Percentiles rank a stretch among this genome's conserved stretches.
These are phyloP conservation scores for Sugiyamaella pinicola DNA, from an alignment of 1,139 yeast genomes.

Conservation along the genomic window DNA sequence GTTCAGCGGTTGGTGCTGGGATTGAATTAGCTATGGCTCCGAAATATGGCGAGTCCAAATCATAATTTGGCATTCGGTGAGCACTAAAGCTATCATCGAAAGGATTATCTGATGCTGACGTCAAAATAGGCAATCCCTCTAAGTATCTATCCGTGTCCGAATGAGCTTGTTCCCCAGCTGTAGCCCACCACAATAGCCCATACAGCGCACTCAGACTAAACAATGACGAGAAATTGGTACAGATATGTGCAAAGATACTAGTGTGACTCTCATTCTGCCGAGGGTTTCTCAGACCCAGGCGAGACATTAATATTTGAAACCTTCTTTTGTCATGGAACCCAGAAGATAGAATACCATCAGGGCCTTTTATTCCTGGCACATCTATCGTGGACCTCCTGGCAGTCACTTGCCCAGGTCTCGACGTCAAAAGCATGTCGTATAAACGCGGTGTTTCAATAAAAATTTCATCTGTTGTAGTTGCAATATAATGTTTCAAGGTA, in stretches of 20 bases:
- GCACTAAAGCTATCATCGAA: not conserved
- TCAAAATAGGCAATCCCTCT: slow-evolving; percentile 29
- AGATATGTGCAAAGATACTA: slow-evolving; percentile 8
- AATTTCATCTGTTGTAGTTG: slow-evolving; percentile 73
- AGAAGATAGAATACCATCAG: slow-evolving; percentile 22
- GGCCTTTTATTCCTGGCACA: slow-evolving; percentile 5
- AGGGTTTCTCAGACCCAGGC: slow-evolving; percentile 35
- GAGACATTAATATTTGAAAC: slow-evolving; percentile 33
- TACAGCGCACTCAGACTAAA: slow-evolving; percentile 25
- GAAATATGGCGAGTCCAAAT: slow-evolving; percentile 8
- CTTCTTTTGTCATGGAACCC: slow-evolving; percentile 38
- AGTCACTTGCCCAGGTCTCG: slow-evolving; percentile 5
- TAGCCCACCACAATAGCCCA: slow-evolving; percentile 82
- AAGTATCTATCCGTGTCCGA: slow-evolving; percentile 39
- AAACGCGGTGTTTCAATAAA: slow-evolving; percentile 56
- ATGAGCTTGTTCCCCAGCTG: slow-evolving; percentile 66
- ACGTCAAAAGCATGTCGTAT: slow-evolving; percentile 52
- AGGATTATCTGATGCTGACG: slow-evolving; percentile 2
- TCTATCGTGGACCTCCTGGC: slow-evolving; percentile 21
- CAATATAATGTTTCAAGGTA: slow-evolving; percentile 47
- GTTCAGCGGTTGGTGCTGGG: slow-evolving; percentile 16
- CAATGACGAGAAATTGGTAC: slow-evolving; percentile 11
- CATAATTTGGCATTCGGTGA: not conserved
- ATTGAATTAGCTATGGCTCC: slow-evolving; percentile 5
- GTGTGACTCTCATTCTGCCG: not conserved